Base-by-base conservation (phyloP, 371 early-diverging fungal species). In the Apophysomyces trapeziformis region DNA sequence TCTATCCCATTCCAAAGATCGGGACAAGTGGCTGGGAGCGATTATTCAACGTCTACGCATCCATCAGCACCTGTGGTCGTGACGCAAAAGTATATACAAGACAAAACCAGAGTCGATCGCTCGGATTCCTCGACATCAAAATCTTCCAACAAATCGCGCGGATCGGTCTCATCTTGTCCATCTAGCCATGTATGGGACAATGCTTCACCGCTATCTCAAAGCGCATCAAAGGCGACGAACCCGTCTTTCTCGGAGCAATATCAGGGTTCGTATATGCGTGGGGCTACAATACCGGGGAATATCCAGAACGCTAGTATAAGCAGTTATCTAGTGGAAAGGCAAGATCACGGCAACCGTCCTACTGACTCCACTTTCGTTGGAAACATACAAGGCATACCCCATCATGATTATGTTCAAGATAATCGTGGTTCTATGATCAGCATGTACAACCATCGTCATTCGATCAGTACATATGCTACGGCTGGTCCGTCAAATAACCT, bases 191-290 rank as follows among this genome's bases (percentile, higher is more conserved):
- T 74, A 11, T 69, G 65, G 57, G 69, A 68, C 11, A 50, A 41
- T 13, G 41, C 13, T 4, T 41, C 41, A 13, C 63, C 67, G 16
- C 50, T 77, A 18, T 66, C 76, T 8, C 68, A 74, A 46, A 75
- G 75, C 56, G 65, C 64, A 13, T 70, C 75, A 21, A 56, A 65
- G 14, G 60, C 54, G 18, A 71, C 71, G 0, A 64, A 70, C 45
- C 37, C 65, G 0, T 72, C 78, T 21, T 75, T 64, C 69, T 72
- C 38, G 69, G 73, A 35, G 73, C 68, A 2, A 59, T 38, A 13
- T 71, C 66, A 61, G 73, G 77, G 13, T 73, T 71, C 77, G 73
- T 80, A 58, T 80, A 77, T 7, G 77, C 73, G 57, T 73, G 73
- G 43, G 73, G 70, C 68, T 74, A 75, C 68, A 75, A 50, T 50